Evolutionary conservation across 1,284 basidiomycete species (phyloP).

Genomic region (Amylostereum areolatum): DNA sequence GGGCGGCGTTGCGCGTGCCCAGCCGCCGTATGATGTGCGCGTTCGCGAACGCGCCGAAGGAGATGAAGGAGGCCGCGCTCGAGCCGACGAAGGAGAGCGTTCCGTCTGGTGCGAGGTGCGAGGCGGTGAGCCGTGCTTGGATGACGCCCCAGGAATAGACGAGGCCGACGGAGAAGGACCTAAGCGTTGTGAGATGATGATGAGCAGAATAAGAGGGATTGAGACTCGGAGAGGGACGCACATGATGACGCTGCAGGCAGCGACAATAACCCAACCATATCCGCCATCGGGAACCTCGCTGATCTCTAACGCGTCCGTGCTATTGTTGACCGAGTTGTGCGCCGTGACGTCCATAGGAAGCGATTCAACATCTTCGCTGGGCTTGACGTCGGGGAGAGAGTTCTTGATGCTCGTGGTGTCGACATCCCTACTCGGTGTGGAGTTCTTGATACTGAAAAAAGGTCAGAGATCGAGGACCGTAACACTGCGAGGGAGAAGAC

Average conservation of each 20-base stretch:
- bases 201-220: background rate
- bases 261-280: constrained; percentile 20
- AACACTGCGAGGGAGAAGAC: too few species aligned
- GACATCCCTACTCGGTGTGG: too few species aligned
- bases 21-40: constrained; percentile 8
- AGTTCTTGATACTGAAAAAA: too few species aligned
- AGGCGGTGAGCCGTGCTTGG: constrained; percentile 5
- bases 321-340: too few species aligned
- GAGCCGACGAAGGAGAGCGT: constrained; percentile 8
- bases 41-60: constrained; percentile 8
- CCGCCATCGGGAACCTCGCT: constrained; percentile 17
- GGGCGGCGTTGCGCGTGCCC: constrained; percentile 8
- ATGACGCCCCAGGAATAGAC: constrained; percentile 7
- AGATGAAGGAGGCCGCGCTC: constrained; percentile 5
- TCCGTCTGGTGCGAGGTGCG: constrained; percentile 4
- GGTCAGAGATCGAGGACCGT: too few species aligned
- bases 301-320: too few species aligned
- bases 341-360: too few species aligned
- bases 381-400: too few species aligned
- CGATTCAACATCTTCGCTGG: too few species aligned
- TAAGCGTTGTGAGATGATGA: background rate
- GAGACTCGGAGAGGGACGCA: background rate
- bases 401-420: too few species aligned
- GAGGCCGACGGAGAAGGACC: constrained; percentile 13
- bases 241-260: constrained; percentile 15